Base-by-base conservation (phyloP, 1,139 yeast species). In the Blastobotrys ciferrii region DNA sequence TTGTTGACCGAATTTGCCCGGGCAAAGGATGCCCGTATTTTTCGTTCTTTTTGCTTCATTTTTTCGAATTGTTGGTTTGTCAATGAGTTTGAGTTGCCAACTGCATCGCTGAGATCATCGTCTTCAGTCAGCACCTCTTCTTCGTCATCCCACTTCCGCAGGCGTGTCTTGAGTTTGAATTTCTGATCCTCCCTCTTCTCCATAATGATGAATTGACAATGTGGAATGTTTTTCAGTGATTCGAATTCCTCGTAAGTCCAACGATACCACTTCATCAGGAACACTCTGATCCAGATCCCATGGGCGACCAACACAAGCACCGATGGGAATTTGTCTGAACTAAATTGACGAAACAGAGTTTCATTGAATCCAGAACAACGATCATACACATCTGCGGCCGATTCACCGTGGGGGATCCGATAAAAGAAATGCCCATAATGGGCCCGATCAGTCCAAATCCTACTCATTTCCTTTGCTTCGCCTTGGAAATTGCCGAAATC, bases 301-400 rank as follows among this genome's bases (percentile, higher is more conserved):
- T 89, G 97, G 2, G 96, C 84, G 32, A 89, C 96, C 45, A 89
- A 70, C 1, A 89, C 91, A 43, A 88, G 74, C 14, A 88, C 83
- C 45, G 77, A 74, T 9, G 94, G 91, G 65, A 84, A 85, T 58
- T 77, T 73, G 18, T 77, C 82, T 45, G 73, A 72, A 51, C 78
- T 80, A 62, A 89, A 89, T 62, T 86, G 94, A 38, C 97, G 74
- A 64, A 83, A 87, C 41, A 89, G 67, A 0, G 95, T 80, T 65
- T 88, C 96, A 63, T 88, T 88, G 66, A 89, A 89, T 32, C 94
- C 86, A 1, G 96, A 86, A 53, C 91, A 84, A 43, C 97, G 71
- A 65, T 89, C 96, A 67, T 82, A 89, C 2, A 89, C 96, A 66
- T 89, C 97, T 0, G 97, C 97, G 0, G 96, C 97, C 60, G 92